phyloP scores from a whole-genome alignment of 305 asterid genomes.

The Solanum hybrid region DNA sequence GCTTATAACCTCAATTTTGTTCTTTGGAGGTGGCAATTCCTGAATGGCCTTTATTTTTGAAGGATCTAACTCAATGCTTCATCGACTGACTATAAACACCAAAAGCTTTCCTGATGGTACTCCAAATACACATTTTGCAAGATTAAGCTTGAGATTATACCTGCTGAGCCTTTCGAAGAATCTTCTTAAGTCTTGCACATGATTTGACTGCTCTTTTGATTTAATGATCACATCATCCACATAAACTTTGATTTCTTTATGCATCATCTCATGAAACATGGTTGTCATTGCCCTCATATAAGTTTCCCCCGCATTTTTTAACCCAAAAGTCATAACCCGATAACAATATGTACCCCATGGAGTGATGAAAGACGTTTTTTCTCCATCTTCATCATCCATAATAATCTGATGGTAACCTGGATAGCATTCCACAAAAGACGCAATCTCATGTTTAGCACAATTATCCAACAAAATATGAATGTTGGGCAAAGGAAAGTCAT shows the following conservation, averaged over 20 bases:
- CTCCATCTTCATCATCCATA: not conserved
- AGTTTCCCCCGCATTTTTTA: not conserved
- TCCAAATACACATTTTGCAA: no score
- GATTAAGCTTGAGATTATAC: no score
- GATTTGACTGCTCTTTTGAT: not conserved
- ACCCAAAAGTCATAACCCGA: not conserved
- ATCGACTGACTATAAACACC: no score
- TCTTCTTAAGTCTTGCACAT: no score
- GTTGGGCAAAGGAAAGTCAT: not conserved
- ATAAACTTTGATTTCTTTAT: not conserved
- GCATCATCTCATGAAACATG: not conserved
- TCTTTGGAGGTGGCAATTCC: no score
- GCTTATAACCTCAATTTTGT: no score
- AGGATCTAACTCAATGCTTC: no score
- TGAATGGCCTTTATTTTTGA: no score
- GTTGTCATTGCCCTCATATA: not conserved
- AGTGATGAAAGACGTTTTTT: not conserved
- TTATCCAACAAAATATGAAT: not conserved
- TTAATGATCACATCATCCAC: not conserved
- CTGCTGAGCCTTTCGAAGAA: no score
- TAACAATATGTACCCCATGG: not conserved
- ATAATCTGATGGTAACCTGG: not conserved
- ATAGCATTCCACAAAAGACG: not conserved
- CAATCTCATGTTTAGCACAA: not conserved
- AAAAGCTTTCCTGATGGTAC: no score